Evolutionary conservation across 1,284 basidiomycete genomes (phyloP).

Genomic region (Ceratobasidium sp.): DNA sequence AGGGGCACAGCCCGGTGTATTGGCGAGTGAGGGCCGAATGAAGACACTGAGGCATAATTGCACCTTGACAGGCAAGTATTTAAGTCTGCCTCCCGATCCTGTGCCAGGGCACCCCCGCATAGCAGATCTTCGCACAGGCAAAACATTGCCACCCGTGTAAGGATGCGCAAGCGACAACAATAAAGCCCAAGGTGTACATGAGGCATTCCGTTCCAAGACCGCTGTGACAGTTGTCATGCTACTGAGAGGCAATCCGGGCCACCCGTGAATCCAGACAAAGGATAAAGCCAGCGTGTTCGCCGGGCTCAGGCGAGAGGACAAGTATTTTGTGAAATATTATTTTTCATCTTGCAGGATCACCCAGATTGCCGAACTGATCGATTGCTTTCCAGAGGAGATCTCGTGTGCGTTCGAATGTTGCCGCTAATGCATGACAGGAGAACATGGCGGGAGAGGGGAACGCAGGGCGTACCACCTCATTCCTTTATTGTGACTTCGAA

Average conservation of each 20-base stretch:
- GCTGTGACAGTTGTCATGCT: conserved; percentile 9
- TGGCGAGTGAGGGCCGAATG: background rate
- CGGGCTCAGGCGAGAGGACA: background rate
- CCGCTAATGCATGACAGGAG: background rate
- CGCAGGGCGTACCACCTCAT: too few species aligned
- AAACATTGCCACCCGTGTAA: conserved; percentile 9
- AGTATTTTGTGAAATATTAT: too few species aligned
- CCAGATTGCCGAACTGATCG: too few species aligned
- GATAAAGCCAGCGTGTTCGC: background rate
- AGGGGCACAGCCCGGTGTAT: conserved; percentile 21
- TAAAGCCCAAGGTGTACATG: background rate
- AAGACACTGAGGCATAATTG: background rate
- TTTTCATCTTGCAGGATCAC: too few species aligned
- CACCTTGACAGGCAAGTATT: background rate
- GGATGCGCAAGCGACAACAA: background rate
- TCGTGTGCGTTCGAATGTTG: background rate
- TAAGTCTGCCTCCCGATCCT: background rate
- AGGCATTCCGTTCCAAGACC: background rate
- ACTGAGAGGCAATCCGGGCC: background rate
- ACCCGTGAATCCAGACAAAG: conserved; percentile 11
- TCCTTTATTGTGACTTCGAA: too few species aligned
- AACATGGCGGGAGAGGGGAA: conserved; percentile 18
- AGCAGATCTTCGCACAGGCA: background rate
- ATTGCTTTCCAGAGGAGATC: background rate
- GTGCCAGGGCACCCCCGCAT: background rate